phyloP scores from a whole-genome alignment of 2,329 filamentous ascomycete genomes.

The Thielaviopsis punctulata region DNA sequence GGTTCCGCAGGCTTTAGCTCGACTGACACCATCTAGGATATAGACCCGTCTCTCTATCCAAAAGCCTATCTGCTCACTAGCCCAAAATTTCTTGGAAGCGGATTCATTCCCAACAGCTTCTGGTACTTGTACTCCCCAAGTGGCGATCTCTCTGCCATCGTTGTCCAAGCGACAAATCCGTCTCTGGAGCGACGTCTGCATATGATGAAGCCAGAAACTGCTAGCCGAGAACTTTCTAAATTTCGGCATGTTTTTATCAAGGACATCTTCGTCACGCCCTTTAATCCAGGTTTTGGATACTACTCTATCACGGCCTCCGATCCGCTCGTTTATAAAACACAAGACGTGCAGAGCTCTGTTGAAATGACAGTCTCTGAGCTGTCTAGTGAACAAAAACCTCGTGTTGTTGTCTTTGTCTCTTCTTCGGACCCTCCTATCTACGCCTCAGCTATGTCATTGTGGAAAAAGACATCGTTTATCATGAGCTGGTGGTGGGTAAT shows the following conservation, averaged over 20 bases:
- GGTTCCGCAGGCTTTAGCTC: too few species aligned
- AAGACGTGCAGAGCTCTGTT: neutral
- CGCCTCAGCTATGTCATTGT: constrained; percentile 40
- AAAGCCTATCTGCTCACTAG: constrained; percentile 57
- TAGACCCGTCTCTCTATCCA: constrained; percentile 43
- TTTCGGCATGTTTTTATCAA: constrained; percentile 35
- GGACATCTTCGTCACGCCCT: constrained; percentile 62
- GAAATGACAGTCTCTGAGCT: constrained; percentile 2
- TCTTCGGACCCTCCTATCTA: constrained; percentile 15
- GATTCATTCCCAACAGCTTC: constrained; percentile 61
- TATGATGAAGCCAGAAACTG: constrained; percentile 28
- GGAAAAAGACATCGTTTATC: constrained; percentile 32
- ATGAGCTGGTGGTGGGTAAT: constrained; percentile 49
- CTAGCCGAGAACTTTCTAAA: neutral
- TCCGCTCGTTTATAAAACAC: constrained; percentile 3
- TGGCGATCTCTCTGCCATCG: constrained; percentile 41
- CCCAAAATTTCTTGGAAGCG: constrained; percentile 49
- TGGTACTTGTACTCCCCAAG: constrained; percentile 56
- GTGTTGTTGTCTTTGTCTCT: neutral
- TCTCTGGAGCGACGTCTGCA: constrained; percentile 57
- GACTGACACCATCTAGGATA: constrained; percentile 25
- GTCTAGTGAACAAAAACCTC: neutral
- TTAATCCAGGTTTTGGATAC: constrained; percentile 43
- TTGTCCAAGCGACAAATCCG: constrained; percentile 62
- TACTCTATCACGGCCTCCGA: constrained; percentile 36